Evolutionary conservation across 2,329 filamentous ascomycete species (phyloP).

Genomic region (Diaporthe helianthi): DNA sequence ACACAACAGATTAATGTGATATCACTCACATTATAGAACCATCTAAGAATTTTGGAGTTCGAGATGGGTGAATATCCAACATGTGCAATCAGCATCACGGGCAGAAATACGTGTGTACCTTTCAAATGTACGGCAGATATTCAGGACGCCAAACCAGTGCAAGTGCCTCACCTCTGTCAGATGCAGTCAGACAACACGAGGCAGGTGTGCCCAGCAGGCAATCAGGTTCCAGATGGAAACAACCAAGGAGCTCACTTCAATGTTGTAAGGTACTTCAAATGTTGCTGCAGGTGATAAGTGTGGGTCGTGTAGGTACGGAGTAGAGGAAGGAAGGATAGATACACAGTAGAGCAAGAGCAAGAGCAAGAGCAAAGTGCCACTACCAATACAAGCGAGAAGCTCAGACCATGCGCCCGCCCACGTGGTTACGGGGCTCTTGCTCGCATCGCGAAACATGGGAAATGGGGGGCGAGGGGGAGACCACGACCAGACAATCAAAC

Average conservation of each 20-base stretch:
- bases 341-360: too few species aligned
- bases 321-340: background rate
- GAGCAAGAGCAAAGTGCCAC: constrained; percentile 1
- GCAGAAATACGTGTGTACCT: too few species aligned
- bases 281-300: too few species aligned
- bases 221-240: background rate
- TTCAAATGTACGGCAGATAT: too few species aligned
- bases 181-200: too few species aligned
- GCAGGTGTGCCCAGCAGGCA: background rate
- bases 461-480: background rate
- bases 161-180: too few species aligned
- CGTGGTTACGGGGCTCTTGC: constrained; percentile 9
- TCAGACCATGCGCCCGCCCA: constrained; percentile 7
- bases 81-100: too few species aligned
- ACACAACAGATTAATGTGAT: background rate
- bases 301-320: too few species aligned
- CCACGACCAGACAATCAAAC: constrained; percentile 5
- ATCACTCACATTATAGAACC: background rate
- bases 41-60: background rate
- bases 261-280: too few species aligned
- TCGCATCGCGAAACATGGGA: constrained; percentile 10
- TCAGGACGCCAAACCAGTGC: too few species aligned
- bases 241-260: too few species aligned
- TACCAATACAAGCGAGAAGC: constrained; percentile 3
- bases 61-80: too few species aligned